A percentile compares a stretch with the other conserved stretches of the same genome.
Evolutionary conservation across 257 asterid genomes (phyloP).

Genomic region (Rauvolfia tetraphylla): DNA sequence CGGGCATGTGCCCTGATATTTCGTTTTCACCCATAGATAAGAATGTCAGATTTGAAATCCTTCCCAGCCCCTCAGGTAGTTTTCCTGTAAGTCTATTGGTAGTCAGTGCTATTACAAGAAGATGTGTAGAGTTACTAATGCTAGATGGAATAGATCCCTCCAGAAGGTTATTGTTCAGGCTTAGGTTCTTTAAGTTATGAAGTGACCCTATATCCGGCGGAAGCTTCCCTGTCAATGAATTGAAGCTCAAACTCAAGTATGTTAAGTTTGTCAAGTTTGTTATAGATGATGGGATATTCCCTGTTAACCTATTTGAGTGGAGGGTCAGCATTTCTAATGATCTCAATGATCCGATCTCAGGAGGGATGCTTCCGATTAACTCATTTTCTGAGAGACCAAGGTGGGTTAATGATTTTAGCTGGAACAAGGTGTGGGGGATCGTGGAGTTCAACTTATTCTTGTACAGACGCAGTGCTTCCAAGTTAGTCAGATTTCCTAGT

Average conservation of each 20-base stretch:
- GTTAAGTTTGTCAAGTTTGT: slow-evolving; percentile 54
- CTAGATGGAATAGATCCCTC: slow-evolving; percentile 62
- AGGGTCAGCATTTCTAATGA: slow-evolving; percentile 67
- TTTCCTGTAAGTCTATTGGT: slow-evolving; percentile 41
- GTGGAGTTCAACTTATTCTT: slow-evolving; percentile 54
- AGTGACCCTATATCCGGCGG: slow-evolving; percentile 56
- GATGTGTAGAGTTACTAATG: slow-evolving; percentile 51
- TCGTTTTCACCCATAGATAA: slow-evolving; percentile 46
- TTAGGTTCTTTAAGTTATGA: slow-evolving; percentile 55
- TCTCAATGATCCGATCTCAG: slow-evolving; percentile 39
- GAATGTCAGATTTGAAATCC: slow-evolving; percentile 42
- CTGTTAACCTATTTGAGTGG: slow-evolving; percentile 60
- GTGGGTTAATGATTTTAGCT: slow-evolving; percentile 37
- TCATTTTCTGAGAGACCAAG: slow-evolving; percentile 62
- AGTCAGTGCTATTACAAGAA: slow-evolving; percentile 37
- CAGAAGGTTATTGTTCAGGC: slow-evolving; percentile 38
- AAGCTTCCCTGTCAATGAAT: slow-evolving; percentile 54
- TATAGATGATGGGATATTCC: slow-evolving; percentile 55
- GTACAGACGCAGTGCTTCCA: slow-evolving; percentile 43
- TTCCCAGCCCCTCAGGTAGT: slow-evolving; percentile 53
- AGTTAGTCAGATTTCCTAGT: slow-evolving; percentile 47
- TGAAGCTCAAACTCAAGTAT: slow-evolving; percentile 59
- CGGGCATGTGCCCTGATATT: slow-evolving; percentile 55
- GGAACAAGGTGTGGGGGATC: slow-evolving; percentile 54
- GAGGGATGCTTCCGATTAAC: slow-evolving; percentile 47